Evolutionary conservation across 257 asterid genomes (phyloP).

Genomic region (Forsythia viridissima): DNA sequence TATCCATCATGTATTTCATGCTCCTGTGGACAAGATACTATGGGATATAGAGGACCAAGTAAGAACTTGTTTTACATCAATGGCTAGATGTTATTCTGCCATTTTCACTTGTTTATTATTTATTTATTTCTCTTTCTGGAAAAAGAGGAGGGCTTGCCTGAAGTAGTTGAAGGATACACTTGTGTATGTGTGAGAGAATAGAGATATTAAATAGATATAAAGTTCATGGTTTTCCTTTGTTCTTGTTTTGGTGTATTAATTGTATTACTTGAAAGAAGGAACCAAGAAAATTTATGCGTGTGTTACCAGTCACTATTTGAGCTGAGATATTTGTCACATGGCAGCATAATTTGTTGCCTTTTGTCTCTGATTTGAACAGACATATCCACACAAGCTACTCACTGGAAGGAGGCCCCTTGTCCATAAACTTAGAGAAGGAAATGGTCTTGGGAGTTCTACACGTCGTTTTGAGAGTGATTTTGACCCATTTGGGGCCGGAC

Average conservation of each 20-base stretch:
- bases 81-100: not conserved
- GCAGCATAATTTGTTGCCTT: not conserved
- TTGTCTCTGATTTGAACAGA: constrained; percentile 44
- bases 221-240: not conserved
- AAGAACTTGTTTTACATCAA: constrained; percentile 25
- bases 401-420: constrained; percentile 72
- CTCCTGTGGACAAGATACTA: constrained; percentile 82
- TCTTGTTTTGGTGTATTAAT: not conserved
- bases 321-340: constrained; percentile 1
- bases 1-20: constrained; percentile 75
- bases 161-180: not conserved
- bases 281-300: not conserved
- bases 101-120: not conserved
- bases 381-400: constrained; percentile 86
- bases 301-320: not conserved
- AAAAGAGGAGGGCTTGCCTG: not conserved
- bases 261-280: not conserved
- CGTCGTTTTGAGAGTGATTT: constrained; percentile 44
- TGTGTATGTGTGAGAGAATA: not conserved
- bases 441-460: constrained; percentile 34
- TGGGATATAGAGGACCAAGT: constrained; percentile 97
- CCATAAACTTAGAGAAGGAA: constrained; percentile 32
- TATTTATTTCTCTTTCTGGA: not conserved
- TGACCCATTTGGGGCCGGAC: constrained; percentile 78
- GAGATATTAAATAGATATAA: not conserved